These are phyloP conservation scores for Quercus tomentella DNA, from an alignment of 331 rosid species.

Conservation along the genomic window DNA sequence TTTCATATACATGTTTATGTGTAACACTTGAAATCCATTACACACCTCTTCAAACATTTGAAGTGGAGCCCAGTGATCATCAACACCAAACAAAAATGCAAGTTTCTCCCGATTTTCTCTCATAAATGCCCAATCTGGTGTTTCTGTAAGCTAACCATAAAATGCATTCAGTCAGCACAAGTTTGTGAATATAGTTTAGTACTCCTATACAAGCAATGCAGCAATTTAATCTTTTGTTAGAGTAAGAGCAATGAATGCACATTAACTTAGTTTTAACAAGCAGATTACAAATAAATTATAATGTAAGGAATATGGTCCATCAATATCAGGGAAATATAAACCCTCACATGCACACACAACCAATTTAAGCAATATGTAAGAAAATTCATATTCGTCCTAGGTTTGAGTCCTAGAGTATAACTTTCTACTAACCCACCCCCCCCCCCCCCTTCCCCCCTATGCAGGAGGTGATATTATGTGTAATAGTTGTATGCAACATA, in stretches of 20 bases:
- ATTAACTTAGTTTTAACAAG: not conserved
- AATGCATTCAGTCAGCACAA: conserved; percentile 32
- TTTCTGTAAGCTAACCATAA: conserved; percentile 66
- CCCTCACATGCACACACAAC: not conserved
- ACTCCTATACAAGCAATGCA: not conserved
- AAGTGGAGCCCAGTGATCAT: conserved; percentile 97
- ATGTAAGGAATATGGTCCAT: not conserved
- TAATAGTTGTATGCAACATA: too few species aligned
- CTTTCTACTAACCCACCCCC: not conserved
- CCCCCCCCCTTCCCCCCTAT: too few species aligned
- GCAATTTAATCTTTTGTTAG: not conserved
- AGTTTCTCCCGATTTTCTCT: conserved; percentile 54
- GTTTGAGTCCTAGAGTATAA: not conserved
- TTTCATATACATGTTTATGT: not conserved
- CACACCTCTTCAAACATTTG: conserved; percentile 79
- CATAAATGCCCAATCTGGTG: conserved; percentile 80
- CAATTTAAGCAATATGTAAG: not conserved
- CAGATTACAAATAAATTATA: not conserved
- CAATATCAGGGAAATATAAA: not conserved
- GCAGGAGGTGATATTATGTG: too few species aligned
- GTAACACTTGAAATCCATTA: not conserved
- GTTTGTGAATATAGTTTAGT: conserved; percentile 15
- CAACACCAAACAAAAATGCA: conserved; percentile 69
- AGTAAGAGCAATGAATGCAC: not conserved
- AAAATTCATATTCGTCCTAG: not conserved